Base-by-base conservation (phyloP, 257 asterid species). In the Linderniella brevidens region DNA sequence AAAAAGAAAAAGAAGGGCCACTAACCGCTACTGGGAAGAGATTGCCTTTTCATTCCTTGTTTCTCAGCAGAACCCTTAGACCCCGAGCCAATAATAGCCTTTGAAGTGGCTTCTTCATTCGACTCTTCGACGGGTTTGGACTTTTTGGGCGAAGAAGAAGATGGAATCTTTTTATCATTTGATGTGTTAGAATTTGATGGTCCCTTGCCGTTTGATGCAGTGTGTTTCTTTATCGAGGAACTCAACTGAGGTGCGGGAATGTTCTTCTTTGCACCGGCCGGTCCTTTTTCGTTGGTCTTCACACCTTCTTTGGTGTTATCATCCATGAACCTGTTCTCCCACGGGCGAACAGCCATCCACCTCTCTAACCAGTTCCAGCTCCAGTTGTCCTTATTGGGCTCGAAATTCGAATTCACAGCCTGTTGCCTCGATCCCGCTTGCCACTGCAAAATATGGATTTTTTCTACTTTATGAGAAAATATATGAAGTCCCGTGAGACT, bases 301-400 rank as follows among this genome's bases (percentile, higher is more conserved):
- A 70, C 78, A 36, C 79, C 99, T 20, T 90, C 99, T 62, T 73
- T 85, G 38, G 64, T 62, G 60, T 75, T 85, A 39, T 63, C 64
- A 71, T 90, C 93, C 20, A 80, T 57, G 68, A 90, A 71, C 52
- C 99, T 96, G 56, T 81, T 90, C 69, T 90, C 96, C 99, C 99
- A 90, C 19, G 99, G 96, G 53, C 94, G 93, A 62, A 90, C 99
- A 9, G 94, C 99, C 99, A 90, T 90, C 99, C 99, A 90, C 60
- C 99, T 69, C 71, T 90, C 99, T 68, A 85, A 76, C 99, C 96
- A 90, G 56, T 90, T 90, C 99, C 96, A 90, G 49, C 99, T 92
- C 99, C 96, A 90, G 72, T 71, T 79, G 74, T 72, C 75, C 63
- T 66, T 81, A 58, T 90, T 96, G 10, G 94, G 99, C 56, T 90